Evolutionary conservation across 345 rosid genomes (phyloP).

Genomic region (Murraya koenigii): DNA sequence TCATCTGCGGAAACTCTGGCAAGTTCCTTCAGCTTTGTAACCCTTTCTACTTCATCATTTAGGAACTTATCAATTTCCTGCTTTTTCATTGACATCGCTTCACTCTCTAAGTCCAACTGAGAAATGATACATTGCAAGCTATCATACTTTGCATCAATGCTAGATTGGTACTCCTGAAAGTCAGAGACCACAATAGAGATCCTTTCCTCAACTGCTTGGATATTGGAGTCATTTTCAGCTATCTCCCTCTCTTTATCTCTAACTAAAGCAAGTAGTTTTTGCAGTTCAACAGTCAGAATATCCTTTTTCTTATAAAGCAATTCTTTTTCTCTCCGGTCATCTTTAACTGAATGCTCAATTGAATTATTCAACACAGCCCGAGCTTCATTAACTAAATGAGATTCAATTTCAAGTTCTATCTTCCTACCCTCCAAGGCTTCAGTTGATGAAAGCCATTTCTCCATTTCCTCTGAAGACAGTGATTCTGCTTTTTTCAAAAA

Average conservation of each 20-base stretch:
- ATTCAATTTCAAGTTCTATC: constrained; percentile 65
- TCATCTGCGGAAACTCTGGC: constrained; percentile 57
- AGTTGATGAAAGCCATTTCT: constrained; percentile 54
- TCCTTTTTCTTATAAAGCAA: constrained; percentile 47
- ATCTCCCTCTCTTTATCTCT: constrained; percentile 70
- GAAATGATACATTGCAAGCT: constrained; percentile 47
- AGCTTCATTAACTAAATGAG: constrained; percentile 55
- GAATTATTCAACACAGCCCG: constrained; percentile 38
- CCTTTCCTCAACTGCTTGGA: constrained; percentile 53
- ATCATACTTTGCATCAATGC: constrained; percentile 44
- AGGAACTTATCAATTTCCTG: constrained; percentile 48
- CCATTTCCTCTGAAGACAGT: constrained; percentile 45
- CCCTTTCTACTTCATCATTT: constrained; percentile 52
- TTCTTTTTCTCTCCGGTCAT: constrained; percentile 58
- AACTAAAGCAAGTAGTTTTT: constrained; percentile 62
- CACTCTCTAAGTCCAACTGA: constrained; percentile 42
- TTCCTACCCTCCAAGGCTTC: constrained; percentile 63
- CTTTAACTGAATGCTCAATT: constrained; percentile 48
- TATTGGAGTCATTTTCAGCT: constrained; percentile 51
- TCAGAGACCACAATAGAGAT: constrained; percentile 52
- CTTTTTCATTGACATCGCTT: constrained; percentile 49
- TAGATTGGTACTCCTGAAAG: constrained; percentile 53
- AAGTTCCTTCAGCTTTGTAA: constrained; percentile 60
- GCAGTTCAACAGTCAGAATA: constrained; percentile 49
- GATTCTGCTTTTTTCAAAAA: constrained; percentile 45